phyloP scores from a whole-genome alignment of 495 filamentous ascomycete genomes.

The Podospora bellae-mahoneyi region DNA sequence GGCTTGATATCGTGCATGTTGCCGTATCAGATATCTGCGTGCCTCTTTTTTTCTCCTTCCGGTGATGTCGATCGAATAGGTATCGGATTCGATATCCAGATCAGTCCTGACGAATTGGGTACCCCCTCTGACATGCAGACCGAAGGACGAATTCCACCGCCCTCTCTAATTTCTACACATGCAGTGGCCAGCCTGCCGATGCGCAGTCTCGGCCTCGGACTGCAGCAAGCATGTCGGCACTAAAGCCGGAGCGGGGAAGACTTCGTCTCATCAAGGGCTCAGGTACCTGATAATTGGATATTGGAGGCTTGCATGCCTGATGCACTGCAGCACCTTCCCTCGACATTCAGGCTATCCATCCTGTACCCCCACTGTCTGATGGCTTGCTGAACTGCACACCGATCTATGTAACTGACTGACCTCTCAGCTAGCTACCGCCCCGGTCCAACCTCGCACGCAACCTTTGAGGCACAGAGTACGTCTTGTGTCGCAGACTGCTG shows the following conservation, averaged over 20 bases:
- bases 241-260: not conserved
- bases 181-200: conserved; percentile 1
- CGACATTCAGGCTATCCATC: not conserved
- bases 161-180: not conserved
- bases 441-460: conserved; percentile 14
- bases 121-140: conserved; percentile 5
- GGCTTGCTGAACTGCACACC: not conserved
- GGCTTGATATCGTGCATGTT: conserved; percentile 16
- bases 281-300: not conserved
- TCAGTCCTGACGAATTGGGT: not conserved
- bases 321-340: not conserved
- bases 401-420: not conserved
- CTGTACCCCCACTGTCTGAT: conserved; percentile 4
- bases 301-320: conserved; percentile 3
- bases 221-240: not conserved
- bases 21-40: conserved; percentile 20
- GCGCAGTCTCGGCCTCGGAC: not conserved
- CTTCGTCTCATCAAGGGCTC: not conserved
- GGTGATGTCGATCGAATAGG: too few relatives aligned
- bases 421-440: conserved; percentile 7
- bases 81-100: too few relatives aligned
- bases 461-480: not conserved
- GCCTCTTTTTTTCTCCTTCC: too few relatives aligned
- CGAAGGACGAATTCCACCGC: not conserved
- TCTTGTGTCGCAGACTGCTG: conserved; percentile 8